Percentiles rank a stretch among this genome's conserved stretches.
phyloP scores from a whole-genome alignment of 768 basidiomycete genomes.

The Daedaleopsis sinensis region DNA sequence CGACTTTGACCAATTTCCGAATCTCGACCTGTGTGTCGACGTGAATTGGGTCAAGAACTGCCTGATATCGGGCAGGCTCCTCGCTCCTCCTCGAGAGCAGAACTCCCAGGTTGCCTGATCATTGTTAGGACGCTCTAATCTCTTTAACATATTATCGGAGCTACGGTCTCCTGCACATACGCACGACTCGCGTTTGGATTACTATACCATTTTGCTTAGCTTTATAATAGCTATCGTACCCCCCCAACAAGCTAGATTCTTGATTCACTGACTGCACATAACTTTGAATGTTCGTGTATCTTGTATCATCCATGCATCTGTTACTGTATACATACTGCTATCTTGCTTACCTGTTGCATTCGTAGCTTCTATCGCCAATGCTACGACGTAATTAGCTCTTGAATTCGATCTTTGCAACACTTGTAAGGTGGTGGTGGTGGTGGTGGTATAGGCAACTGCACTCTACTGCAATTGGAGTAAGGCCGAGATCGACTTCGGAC shows the following conservation, averaged over 20 bases:
- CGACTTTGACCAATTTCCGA: constrained; percentile 32
- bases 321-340: constrained; percentile 2
- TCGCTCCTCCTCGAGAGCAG: constrained; percentile 26
- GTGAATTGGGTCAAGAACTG: constrained; percentile 82
- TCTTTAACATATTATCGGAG: not conserved
- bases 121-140: too few species aligned
- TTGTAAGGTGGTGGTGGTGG: too few species aligned
- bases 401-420: not conserved
- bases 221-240: constrained; percentile 12
- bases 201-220: not conserved
- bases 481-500: too few species aligned
- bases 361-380: not conserved
- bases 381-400: not conserved
- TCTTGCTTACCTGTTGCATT: constrained; percentile 6
- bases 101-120: not conserved
- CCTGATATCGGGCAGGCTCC: constrained; percentile 61
- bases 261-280: not conserved
- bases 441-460: too few species aligned
- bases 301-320: not conserved
- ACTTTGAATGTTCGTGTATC: not conserved
- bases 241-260: not conserved
- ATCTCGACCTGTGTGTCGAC: constrained; percentile 42
- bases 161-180: not conserved
- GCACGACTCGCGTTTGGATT: not conserved
- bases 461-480: too few species aligned